Percentiles rank a stretch among this genome's conserved stretches.
phyloP scores from a whole-genome alignment of 192 early-diverging fungal species.

The Backusella tuberculispora region DNA sequence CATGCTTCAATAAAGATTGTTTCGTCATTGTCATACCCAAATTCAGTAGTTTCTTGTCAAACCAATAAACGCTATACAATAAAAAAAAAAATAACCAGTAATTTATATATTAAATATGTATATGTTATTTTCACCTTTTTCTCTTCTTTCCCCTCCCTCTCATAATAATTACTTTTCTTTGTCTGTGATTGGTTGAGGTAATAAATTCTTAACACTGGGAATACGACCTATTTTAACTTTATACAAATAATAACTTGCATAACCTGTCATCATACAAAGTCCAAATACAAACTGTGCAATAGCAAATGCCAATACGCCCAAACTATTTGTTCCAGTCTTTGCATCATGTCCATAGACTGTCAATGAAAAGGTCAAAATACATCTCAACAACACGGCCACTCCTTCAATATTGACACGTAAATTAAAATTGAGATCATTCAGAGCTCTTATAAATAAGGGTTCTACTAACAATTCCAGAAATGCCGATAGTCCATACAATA shows the following conservation, averaged over 20 bases:
- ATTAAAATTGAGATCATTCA: slow-evolving; percentile 73
- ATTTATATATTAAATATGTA: no score
- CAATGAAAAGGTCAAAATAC: slow-evolving; percentile 66
- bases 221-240: slow-evolving; percentile 28
- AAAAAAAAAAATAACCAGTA: background rate
- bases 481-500: slow-evolving; percentile 74
- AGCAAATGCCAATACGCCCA: slow-evolving; percentile 80
- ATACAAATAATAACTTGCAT: slow-evolving; percentile 51
- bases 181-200: background rate
- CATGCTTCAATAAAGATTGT: slow-evolving; percentile 91
- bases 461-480: slow-evolving; percentile 84
- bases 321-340: slow-evolving; percentile 38
- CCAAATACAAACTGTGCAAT: slow-evolving; percentile 79
- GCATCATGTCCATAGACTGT: slow-evolving; percentile 55
- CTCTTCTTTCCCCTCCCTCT: background rate
- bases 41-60: slow-evolving; percentile 64
- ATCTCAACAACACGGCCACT: slow-evolving; percentile 74
- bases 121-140: background rate
- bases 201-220: background rate
- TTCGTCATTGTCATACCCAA: slow-evolving; percentile 77
- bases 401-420: slow-evolving; percentile 85
- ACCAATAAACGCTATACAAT: slow-evolving; percentile 48
- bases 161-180: background rate
- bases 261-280: slow-evolving; percentile 60
- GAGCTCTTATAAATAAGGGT: slow-evolving; percentile 80